Evolutionary conservation across 2,329 filamentous ascomycete genomes (phyloP), one percentile per base, ranked within the genome.

Genomic region (Domatiomyces globalis): DNA sequence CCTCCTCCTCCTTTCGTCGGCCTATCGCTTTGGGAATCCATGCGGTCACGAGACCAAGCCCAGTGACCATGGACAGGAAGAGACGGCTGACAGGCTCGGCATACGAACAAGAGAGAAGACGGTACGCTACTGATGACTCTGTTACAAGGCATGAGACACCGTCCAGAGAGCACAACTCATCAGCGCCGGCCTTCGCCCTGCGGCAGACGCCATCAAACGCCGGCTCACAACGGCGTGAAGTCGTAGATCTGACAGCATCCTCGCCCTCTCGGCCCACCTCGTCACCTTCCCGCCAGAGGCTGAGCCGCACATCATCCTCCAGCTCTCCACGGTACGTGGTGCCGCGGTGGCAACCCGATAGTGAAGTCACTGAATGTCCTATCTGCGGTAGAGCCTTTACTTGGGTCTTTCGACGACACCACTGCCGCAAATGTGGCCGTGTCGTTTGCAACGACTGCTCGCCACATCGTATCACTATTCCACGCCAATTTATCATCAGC

Each of bases 351-450:
- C 89, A 95, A 69, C 85, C 88, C 3, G 90, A 96, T 67, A 74
- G 77, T 3, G 87, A 94, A 60, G 87, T 86, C 9, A 80, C 81
- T 1, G 76, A 81, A 55, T 96, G 90, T 65, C 87, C 88, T 1
- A 94, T 95, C 52, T 96, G 90, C 64, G 72, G 74, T 49, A 78
- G 78, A 0, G 78, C 81, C 46, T 96, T 96, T 63, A 85, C 79
- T 64, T 84, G 94, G 60, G 87, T 87, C 70, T 82, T 87, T 63
- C 77, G 90, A 56, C 94, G 94, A 65, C 90, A 96, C 69, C 90
- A 96, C 65, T 96, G 90, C 74, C 80, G 89, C 78, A 95, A 95
- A 77, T 96, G 90, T 65, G 90, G 90, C 45, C 76, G 88, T 55
- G 89, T 96, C 7, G 90, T 96, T 20, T 96, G 90, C 67, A 81